Conservation (phyloP, 495 filamentous ascomycete genomes). For the Aspergillus nanangensis region DNA sequence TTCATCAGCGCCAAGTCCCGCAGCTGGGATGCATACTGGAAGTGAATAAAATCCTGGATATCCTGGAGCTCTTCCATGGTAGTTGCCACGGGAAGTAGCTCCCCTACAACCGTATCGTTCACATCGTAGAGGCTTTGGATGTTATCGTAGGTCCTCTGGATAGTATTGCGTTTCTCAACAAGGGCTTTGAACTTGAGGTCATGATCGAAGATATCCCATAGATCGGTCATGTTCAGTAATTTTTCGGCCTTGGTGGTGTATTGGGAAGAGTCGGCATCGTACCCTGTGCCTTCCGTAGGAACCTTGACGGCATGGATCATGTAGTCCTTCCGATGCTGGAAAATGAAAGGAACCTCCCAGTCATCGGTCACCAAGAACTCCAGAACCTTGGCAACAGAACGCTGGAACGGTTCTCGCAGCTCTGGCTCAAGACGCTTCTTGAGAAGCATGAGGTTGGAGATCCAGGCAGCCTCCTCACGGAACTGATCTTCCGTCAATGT, state of each 20-base stretch:
- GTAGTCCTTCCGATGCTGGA: constrained; percentile 97
- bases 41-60: constrained; percentile 93
- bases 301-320: constrained; percentile 86
- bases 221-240: constrained; percentile 83
- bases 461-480: constrained; percentile 87
- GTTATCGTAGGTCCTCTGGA: constrained; percentile 72
- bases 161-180: constrained; percentile 78
- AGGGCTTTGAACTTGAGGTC: constrained; percentile 92
- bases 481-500: constrained; percentile 73
- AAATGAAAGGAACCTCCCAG: constrained; percentile 93
- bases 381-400: constrained; percentile 85
- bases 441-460: constrained; percentile 79
- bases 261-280: constrained; percentile 62
- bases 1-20: constrained; percentile 65
- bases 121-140: constrained; percentile 53
- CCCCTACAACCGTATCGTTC: constrained; percentile 60
- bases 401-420: constrained; percentile 75
- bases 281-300: constrained; percentile 43
- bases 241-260: constrained; percentile 79
- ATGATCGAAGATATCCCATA: constrained; percentile 91
- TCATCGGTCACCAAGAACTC: constrained; percentile 91
- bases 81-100: constrained; percentile 67
- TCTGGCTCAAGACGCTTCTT: constrained; percentile 70
- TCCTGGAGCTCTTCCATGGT: constrained; percentile 95
- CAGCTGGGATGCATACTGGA: constrained; percentile 80